Conservation (phyloP, 129 eudicot genomes). For the Arctium minus region DNA sequence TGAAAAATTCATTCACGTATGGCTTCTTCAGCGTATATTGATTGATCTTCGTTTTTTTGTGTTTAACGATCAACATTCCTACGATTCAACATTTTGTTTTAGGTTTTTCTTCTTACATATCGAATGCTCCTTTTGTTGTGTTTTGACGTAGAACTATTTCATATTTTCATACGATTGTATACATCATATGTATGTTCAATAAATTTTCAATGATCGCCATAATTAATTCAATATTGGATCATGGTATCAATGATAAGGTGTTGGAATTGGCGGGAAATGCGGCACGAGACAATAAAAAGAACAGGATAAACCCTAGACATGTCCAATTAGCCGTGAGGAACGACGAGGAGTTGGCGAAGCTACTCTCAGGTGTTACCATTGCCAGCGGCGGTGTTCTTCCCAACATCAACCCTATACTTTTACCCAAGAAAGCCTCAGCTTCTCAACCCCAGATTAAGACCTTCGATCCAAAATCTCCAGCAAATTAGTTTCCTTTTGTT, state of each 20-base stretch:
- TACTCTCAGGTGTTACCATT: constrained; percentile 30
- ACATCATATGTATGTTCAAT: not conserved
- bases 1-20: not conserved
- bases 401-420: constrained; percentile 17
- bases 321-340: constrained; percentile 31
- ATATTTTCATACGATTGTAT: not conserved
- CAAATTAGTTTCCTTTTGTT: not conserved
- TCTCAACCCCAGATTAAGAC: not conserved
- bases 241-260: not conserved
- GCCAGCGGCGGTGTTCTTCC: constrained; percentile 30
- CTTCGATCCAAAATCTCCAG: not conserved
- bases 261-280: constrained; percentile 30
- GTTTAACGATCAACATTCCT: not conserved
- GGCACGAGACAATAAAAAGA: constrained; percentile 23
- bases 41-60: not conserved
- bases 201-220: too few relatives aligned
- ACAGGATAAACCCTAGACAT: constrained; percentile 29
- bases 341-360: constrained; percentile 30
- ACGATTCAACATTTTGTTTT: not conserved
- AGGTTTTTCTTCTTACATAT: not conserved
- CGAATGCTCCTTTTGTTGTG: not conserved
- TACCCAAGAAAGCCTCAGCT: constrained; percentile 10
- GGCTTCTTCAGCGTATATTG: not conserved
- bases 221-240: not conserved
- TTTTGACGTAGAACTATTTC: too few relatives aligned